Base-by-base conservation (phyloP, 495 filamentous ascomycete species). In the Trichoderma gamsii region DNA sequence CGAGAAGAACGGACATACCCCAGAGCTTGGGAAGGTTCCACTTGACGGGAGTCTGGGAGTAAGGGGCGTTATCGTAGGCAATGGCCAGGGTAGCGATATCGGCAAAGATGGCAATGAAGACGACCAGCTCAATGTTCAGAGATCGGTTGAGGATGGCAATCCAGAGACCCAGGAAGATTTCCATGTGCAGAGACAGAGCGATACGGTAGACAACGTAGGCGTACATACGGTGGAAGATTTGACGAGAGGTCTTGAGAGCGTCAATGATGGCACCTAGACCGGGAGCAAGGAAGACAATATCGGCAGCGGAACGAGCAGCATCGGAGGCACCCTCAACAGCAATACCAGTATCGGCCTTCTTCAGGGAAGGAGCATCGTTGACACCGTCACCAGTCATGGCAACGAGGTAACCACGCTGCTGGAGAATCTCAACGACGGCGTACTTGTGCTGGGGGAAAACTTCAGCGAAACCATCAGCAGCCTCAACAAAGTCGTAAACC, bases 381-480 rank as follows among this genome's bases (percentile, higher is more conserved):
- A 97, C 93, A 85, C 93, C 93, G 75, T 97, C 93, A 81, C 93
- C 93, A 79, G 93, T 97, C 93, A 97, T 97, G 73, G 93, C 93
- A 79, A 96, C 93, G 51, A 97, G 84, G 84, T 96, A 94, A 72
- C 93, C 93, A 84, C 93, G 91, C 80, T 97, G 91, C 80, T 97
- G 93, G 38, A 97, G 88, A 81, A 97, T 96, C 79, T 96, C 91
- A 71, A 97, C 93, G 74, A 97, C 93, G 72, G 96, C 93, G 80
- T 94, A 96, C 84, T 97, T 97, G 83, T 97, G 93, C 80, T 97
- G 92, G 68, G 93, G 93, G 84, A 96, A 97, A 52, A 97, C 93
- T 79, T 97, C 93, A 73, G 90, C 90, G 78, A 96, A 96, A 77
- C 93, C 93, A 85, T 97, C 93, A 63, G 93, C 93, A 80, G 87